Evolutionary conservation across 345 rosid species (phyloP).

Genomic region (Ceriops decandra): DNA sequence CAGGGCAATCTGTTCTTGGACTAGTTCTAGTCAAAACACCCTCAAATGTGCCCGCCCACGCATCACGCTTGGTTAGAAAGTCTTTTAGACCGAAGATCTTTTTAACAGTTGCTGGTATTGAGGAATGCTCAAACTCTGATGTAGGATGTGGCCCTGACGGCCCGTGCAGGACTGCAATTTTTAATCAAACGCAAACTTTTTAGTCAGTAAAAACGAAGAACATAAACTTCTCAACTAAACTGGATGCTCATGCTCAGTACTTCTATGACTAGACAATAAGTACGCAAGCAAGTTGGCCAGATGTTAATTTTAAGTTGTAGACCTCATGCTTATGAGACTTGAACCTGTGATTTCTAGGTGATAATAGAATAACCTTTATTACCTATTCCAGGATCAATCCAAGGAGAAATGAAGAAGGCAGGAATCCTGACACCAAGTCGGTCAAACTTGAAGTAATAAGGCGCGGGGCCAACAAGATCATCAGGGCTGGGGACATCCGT

Average conservation of each 20-base stretch:
- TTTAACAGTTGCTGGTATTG: constrained; percentile 73
- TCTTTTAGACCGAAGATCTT: constrained; percentile 69
- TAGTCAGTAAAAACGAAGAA: background rate
- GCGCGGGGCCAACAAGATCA: constrained; percentile 54
- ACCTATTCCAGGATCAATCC: constrained; percentile 86
- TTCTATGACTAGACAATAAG: no score
- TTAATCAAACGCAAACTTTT: background rate
- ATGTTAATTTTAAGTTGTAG: no score
- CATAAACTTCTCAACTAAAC: no score
- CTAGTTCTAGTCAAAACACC: constrained; percentile 46
- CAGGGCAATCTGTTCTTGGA: constrained; percentile 76
- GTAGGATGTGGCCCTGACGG: constrained; percentile 72
- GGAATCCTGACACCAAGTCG: constrained; percentile 83
- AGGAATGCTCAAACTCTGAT: constrained; percentile 83
- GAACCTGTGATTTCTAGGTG: no score
- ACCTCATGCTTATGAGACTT: no score
- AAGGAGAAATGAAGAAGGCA: constrained; percentile 69
- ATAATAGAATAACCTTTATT: background rate
- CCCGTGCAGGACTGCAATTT: constrained; percentile 60
- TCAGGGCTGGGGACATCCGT: constrained; percentile 80
- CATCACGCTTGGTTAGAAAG: constrained; percentile 81
- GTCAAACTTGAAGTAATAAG: constrained; percentile 66
- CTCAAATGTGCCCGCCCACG: constrained; percentile 86
- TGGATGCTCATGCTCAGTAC: no score
- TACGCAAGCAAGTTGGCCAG: no score